Conservation (phyloP, 2,329 filamentous ascomycete genomes). For the Trichoderma polysporum region DNA sequence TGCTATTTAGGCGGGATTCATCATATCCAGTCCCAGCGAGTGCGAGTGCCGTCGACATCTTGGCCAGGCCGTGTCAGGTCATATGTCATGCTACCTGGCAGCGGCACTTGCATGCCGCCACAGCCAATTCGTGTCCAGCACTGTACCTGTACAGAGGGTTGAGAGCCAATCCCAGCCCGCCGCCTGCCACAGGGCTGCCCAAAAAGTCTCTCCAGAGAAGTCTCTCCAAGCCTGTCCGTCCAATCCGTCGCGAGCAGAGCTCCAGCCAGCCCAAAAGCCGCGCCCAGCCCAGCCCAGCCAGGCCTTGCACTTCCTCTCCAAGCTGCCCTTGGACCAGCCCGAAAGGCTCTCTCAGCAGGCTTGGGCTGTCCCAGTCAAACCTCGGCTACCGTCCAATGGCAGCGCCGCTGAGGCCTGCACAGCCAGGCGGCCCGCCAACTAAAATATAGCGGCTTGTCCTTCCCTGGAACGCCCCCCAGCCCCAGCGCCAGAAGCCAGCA, state of each 20-base stretch:
- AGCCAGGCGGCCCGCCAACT: slow-evolving; percentile 18
- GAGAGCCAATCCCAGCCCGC: too few relatives aligned
- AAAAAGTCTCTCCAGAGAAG: too few relatives aligned
- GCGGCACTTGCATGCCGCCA: neutral
- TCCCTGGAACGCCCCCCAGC: slow-evolving; percentile 1
- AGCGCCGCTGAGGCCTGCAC: slow-evolving; percentile 23
- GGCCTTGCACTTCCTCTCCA: neutral
- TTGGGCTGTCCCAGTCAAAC: slow-evolving; percentile 12
- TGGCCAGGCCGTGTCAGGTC: neutral
- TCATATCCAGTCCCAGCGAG: too few relatives aligned
- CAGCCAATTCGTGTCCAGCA: neutral
- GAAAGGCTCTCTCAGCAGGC: slow-evolving; percentile 2
- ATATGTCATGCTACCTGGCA: neutral
- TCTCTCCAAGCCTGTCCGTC: too few relatives aligned
- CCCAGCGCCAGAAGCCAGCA: neutral
- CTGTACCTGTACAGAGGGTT: neutral
- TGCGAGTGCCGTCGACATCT: neutral
- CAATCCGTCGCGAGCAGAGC: neutral
- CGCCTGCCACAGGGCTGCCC: too few relatives aligned
- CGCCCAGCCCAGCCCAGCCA: neutral
- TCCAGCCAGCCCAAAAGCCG: neutral
- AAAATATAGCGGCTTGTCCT: slow-evolving; percentile 18
- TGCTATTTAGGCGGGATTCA: too few relatives aligned
- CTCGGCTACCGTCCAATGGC: slow-evolving; percentile 33
- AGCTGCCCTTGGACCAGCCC: neutral